Conservation (phyloP, 352 stramenopile species). For the Phytophthora rubi region DNA sequence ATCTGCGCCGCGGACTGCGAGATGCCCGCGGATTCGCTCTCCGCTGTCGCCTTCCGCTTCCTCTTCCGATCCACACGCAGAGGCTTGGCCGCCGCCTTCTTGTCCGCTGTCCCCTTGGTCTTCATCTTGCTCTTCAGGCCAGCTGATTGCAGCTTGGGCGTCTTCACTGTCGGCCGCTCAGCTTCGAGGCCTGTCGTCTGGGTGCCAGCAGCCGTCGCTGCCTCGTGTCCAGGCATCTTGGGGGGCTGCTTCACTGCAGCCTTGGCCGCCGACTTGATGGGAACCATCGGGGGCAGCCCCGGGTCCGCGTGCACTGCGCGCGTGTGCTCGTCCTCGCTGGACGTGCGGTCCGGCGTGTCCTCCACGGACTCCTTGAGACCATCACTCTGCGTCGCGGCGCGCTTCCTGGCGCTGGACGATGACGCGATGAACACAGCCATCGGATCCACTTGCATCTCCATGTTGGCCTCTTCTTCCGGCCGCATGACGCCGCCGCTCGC, state of each 20-base stretch:
- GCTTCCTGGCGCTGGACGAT: slow-evolving; percentile 1
- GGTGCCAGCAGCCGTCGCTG: not conserved
- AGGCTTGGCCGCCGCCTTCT: slow-evolving; percentile 24
- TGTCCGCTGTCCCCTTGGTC: not conserved
- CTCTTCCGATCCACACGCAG: slow-evolving; percentile 21
- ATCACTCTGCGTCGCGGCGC: slow-evolving; percentile 19
- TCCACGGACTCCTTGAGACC: slow-evolving; percentile 2
- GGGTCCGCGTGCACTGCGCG: not conserved
- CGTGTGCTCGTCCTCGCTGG: slow-evolving; percentile 26
- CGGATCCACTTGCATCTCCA: not conserved
- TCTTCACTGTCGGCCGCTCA: not conserved
- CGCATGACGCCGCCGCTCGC: not conserved
- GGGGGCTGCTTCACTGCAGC: not conserved
- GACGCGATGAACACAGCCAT: not conserved
- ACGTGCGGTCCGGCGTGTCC: slow-evolving; percentile 26
- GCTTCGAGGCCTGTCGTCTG: not conserved
- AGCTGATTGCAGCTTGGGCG: not conserved
- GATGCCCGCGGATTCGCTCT: slow-evolving; percentile 9
- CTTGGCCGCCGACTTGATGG: slow-evolving; percentile 5
- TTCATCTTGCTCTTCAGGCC: slow-evolving; percentile 1
- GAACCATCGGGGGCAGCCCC: slow-evolving; percentile 6
- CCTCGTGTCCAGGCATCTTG: not conserved
- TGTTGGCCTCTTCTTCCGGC: not conserved
- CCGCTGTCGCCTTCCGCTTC: slow-evolving; percentile 22
- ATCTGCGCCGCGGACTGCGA: slow-evolving; percentile 40